Evolutionary conservation across 2,329 filamentous ascomycete genomes (phyloP), one percentile per base, ranked within the genome.

Genomic region (Ophiocordyceps camponoti-floridani): DNA sequence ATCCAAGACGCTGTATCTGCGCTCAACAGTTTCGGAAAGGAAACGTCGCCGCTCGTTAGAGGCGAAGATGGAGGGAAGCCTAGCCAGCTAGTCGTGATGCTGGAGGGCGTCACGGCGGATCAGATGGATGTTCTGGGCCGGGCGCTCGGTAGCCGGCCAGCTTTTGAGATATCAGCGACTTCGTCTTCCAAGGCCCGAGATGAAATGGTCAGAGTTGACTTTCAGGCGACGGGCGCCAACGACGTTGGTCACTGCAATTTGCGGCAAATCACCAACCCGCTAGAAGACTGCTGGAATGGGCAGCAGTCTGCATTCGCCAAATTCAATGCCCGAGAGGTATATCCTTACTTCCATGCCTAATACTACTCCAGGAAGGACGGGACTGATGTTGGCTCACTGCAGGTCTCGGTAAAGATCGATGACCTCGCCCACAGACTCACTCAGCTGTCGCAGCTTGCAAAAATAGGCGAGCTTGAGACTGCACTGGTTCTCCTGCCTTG

Each of bases 1-100:
- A 44, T 53, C 23, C 63, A 69, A 46, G 67, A 73, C 40, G 69
- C 72, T 9, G 59, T 84, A 37, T 62, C 66, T 43, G 62, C 74
- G 51, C 64, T 86, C 54, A 75, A 77, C 54, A 62, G 63, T 43
- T 82, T 76, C 57, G 79, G 77, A 49, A 74, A 70, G 49, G 55
- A 62, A 28, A 59, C 69, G 7, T 52, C 62, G 45, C 57, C 66
- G 18, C 61, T 84, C 31, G 77, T 84, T 51, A 46, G 56, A 4
- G 54, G 60, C 40, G 49, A 50, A 11, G 50, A 55, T 16, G 54
- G 60, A 43, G 50, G 48, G 44, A 51, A 51, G 35, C 65, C 68
- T 5, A 64, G 60, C 44, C 77, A 84, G 58, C 66, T 82, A 37
- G 60, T 82, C 26, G 61, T 81, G 44, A 58, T 76, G 51, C 62